These are phyloP conservation scores for Populus davidiana DNA, from an alignment of 345 rosid species.

Conservation along the genomic window DNA sequence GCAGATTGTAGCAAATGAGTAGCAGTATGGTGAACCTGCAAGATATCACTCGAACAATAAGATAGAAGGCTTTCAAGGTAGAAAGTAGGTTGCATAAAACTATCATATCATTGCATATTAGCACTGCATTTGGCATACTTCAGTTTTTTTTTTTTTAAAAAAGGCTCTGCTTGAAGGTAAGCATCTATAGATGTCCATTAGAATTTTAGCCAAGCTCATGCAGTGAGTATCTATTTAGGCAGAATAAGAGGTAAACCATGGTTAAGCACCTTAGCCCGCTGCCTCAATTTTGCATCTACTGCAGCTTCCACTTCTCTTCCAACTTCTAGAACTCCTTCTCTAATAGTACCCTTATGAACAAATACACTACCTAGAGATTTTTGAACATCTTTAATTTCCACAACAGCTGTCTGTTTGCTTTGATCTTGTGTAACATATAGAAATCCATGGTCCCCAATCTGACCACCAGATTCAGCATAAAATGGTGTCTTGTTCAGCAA, in stretches of 20 bases:
- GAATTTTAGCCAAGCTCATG: background rate
- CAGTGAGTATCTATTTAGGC: background rate
- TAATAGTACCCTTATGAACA: constrained; percentile 80
- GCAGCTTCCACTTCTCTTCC: constrained; percentile 88
- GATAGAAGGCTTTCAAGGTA: background rate
- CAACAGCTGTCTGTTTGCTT: constrained; percentile 50
- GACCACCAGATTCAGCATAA: constrained; percentile 97
- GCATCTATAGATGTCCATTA: background rate
- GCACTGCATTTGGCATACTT: no score
- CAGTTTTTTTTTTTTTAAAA: background rate
- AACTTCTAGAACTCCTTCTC: constrained; percentile 75
- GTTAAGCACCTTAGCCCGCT: constrained; percentile 64
- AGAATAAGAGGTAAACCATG: background rate
- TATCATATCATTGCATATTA: no score
- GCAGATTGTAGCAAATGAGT: constrained; percentile 95
- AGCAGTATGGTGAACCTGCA: constrained; percentile 96
- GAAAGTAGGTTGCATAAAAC: background rate
- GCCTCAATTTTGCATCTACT: constrained; percentile 73
- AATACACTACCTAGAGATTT: constrained; percentile 64
- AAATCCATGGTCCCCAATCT: constrained; percentile 81
- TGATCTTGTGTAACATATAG: constrained; percentile 51
- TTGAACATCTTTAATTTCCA: constrained; percentile 84
- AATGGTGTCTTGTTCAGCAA: constrained; percentile 85
- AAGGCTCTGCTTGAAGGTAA: background rate
- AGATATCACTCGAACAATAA: constrained; percentile 2